Percentiles rank a stretch among this genome's conserved stretches.
Conservation (phyloP, 805 yeast species). For the Kurtzmaniella fragi region DNA sequence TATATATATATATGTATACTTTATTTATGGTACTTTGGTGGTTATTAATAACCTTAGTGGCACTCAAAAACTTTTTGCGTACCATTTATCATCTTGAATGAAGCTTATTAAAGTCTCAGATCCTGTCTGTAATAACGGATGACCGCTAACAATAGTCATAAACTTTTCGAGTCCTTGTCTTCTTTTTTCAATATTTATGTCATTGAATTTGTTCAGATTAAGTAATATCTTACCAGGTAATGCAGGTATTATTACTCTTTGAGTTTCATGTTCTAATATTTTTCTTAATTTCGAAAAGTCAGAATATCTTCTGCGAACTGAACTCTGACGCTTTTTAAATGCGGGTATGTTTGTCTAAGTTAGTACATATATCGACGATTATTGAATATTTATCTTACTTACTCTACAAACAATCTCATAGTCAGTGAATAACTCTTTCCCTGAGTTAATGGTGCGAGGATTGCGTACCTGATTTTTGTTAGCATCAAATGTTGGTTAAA, state of each 20-base stretch:
- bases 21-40: too few species aligned
- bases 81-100: slow-evolving; percentile 85
- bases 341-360: slow-evolving; percentile 78
- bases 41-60: background rate
- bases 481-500: slow-evolving; percentile 7
- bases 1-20: too few species aligned
- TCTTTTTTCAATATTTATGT: slow-evolving; percentile 77
- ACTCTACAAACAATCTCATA: slow-evolving; percentile 80
- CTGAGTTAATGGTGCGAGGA: slow-evolving; percentile 70
- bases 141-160: slow-evolving; percentile 76
- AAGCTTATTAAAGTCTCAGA: slow-evolving; percentile 72
- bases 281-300: slow-evolving; percentile 83
- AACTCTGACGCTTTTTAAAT: slow-evolving; percentile 57
- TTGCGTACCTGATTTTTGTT: slow-evolving; percentile 42
- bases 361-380: slow-evolving; percentile 7
- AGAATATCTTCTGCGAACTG: slow-evolving; percentile 80
- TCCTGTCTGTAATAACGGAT: slow-evolving; percentile 88
- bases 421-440: slow-evolving; percentile 76
- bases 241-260: slow-evolving; percentile 77
- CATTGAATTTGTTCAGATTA: slow-evolving; percentile 67
- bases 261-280: slow-evolving; percentile 67
- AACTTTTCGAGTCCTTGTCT: slow-evolving; percentile 81
- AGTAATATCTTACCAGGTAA: slow-evolving; percentile 84
- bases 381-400: slow-evolving; percentile 8
- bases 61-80: slow-evolving; percentile 12